These are phyloP conservation scores for Calonectria crousiana DNA, from an alignment of 2,329 filamentous ascomycete species.

Conservation along the genomic window DNA sequence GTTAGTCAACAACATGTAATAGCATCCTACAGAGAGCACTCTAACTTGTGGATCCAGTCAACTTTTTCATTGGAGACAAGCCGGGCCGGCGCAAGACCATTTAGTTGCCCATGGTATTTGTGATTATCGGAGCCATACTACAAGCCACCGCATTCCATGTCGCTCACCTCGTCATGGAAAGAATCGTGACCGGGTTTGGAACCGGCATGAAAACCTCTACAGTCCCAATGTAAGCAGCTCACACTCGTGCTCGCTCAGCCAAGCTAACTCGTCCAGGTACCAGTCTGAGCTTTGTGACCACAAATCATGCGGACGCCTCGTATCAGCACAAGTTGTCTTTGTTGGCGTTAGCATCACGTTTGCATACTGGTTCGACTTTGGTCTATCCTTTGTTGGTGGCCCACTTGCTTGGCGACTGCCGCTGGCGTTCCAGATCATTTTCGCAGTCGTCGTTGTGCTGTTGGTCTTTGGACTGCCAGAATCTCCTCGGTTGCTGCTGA, in stretches of 20 bases:
- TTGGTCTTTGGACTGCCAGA: background rate
- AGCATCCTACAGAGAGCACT: background rate
- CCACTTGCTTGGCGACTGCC: background rate
- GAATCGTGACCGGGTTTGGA: slow-evolving; percentile 63
- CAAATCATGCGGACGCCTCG: background rate
- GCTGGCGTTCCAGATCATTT: background rate
- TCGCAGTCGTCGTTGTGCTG: background rate
- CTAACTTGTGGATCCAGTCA: background rate
- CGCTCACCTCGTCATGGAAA: slow-evolving; percentile 61
- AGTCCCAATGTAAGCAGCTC: background rate
- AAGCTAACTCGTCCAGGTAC: background rate
- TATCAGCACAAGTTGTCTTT: background rate
- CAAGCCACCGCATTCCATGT: slow-evolving; percentile 61
- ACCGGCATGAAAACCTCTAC: slow-evolving; percentile 48
- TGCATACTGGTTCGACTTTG: slow-evolving; percentile 2
- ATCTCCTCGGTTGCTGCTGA: background rate
- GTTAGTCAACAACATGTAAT: background rate
- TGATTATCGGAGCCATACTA: slow-evolving; percentile 70
- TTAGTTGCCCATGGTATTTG: slow-evolving; percentile 64
- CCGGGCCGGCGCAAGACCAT: slow-evolving; percentile 65
- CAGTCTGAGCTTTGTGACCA: background rate
- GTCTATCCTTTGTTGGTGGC: background rate
- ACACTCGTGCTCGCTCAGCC: background rate
- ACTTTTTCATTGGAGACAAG: slow-evolving; percentile 61
- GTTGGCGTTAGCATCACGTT: background rate